These are phyloP conservation scores for Benincasa hispida DNA, from an alignment of 306 rosid genomes.

Conservation along the genomic window DNA sequence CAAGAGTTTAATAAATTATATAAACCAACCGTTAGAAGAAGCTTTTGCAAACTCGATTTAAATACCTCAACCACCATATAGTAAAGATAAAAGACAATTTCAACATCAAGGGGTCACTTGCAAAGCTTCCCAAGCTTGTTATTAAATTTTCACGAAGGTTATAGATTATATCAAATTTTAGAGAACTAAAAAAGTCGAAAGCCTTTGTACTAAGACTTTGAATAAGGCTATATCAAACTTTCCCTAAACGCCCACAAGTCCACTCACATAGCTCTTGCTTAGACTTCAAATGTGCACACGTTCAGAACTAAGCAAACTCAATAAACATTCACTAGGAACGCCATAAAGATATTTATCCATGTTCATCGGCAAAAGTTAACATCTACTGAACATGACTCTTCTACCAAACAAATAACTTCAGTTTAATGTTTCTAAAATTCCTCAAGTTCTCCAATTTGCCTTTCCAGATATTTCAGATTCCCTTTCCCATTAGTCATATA, in stretches of 20 bases:
- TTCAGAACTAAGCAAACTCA: neutral
- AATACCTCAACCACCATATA: too few species aligned
- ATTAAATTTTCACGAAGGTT: neutral
- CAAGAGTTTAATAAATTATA: too few species aligned
- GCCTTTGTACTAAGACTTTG: too few species aligned
- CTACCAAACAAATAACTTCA: neutral
- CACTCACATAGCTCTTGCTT: neutral
- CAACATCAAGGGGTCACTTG: too few species aligned
- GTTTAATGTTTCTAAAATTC: neutral
- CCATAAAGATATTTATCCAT: neutral
- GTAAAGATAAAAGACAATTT: too few species aligned
- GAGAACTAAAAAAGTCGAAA: neutral
- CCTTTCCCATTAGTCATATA: neutral
- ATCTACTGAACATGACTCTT: neutral
- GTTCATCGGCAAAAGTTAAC: neutral
- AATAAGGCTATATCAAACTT: neutral
- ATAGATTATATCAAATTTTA: too few species aligned
- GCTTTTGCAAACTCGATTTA: too few species aligned
- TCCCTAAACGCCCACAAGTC: neutral
- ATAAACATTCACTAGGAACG: neutral
- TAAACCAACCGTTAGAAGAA: too few species aligned
- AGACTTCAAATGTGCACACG: neutral
- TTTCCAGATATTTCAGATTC: neutral
- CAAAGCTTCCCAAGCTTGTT: too few species aligned
- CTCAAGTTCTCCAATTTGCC: neutral